Conservation (phyloP, 306 rosid species). For the Macrotyloma uniflorum region DNA sequence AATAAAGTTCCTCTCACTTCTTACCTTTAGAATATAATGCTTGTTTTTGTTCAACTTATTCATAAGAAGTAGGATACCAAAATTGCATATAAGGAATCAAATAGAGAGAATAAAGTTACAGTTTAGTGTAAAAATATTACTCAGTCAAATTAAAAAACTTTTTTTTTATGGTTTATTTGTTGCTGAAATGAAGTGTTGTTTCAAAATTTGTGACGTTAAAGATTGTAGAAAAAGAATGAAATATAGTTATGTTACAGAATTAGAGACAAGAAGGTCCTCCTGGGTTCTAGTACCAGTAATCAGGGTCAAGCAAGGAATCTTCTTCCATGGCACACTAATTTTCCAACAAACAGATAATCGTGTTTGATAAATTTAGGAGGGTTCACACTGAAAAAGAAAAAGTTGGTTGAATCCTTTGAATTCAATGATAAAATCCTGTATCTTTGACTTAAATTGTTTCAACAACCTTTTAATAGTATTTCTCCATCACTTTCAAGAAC, state of each 20-base stretch:
- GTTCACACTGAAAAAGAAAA: constrained; percentile 3
- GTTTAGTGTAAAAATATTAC: too few relatives aligned
- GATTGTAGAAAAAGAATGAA: too few relatives aligned
- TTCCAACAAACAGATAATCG: background rate
- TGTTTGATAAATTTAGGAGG: background rate
- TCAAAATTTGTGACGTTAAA: background rate
- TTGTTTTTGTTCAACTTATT: background rate
- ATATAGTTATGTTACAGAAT: background rate
- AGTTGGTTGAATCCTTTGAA: constrained; percentile 3
- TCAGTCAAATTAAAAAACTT: too few relatives aligned
- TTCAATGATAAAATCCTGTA: background rate
- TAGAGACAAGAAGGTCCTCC: background rate
- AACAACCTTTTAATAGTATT: background rate
- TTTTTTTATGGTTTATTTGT: background rate
- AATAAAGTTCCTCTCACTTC: too few relatives aligned
- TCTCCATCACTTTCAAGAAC: background rate
- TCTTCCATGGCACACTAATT: background rate
- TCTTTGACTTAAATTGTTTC: background rate
- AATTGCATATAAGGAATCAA: too few relatives aligned
- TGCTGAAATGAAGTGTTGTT: background rate
- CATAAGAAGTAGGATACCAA: background rate
- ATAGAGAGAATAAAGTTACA: too few relatives aligned
- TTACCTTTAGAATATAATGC: background rate
- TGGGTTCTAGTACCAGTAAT: background rate
- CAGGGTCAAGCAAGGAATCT: background rate